A percentile compares a stretch with the other conserved stretches of the same genome.
Evolutionary conservation across 1,284 basidiomycete genomes (phyloP).

Genomic region (Phylloboletellus chloephorus): DNA sequence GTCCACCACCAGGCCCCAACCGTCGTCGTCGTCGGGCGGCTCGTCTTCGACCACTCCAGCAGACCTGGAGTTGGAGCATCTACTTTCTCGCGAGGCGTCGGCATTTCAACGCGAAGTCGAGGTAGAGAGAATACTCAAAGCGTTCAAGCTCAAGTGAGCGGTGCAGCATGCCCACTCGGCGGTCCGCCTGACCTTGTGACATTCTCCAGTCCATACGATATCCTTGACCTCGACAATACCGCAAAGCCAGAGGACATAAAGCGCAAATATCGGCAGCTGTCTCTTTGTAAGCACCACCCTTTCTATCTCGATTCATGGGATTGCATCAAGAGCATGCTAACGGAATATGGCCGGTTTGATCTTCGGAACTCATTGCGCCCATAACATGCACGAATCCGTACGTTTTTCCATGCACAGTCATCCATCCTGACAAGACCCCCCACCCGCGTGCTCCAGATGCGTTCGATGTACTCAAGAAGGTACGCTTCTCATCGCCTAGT

Average conservation of each 20-base stretch:
- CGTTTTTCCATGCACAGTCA: slow-evolving; percentile 55
- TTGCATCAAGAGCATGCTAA: slow-evolving; percentile 22
- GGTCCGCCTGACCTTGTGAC: slow-evolving; percentile 1
- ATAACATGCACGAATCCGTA: slow-evolving; percentile 28
- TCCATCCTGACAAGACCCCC: slow-evolving; percentile 81
- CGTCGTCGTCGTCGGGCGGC: slow-evolving; percentile 27
- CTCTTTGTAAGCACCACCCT: slow-evolving; percentile 57
- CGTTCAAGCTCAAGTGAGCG: slow-evolving; percentile 78
- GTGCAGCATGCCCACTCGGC: background rate
- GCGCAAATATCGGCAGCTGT: slow-evolving; percentile 75
- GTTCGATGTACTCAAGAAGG: slow-evolving; percentile 82
- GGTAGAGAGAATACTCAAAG: slow-evolving; percentile 78
- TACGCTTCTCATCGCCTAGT: slow-evolving; percentile 25
- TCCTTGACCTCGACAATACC: slow-evolving; percentile 61
- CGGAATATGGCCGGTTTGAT: slow-evolving; percentile 14
- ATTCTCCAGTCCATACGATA: slow-evolving; percentile 64
- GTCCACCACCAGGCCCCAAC: too few relatives aligned
- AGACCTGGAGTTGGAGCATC: slow-evolving; percentile 60
- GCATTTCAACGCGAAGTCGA: slow-evolving; percentile 79
- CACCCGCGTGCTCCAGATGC: slow-evolving; percentile 77
- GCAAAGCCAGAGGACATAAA: slow-evolving; percentile 70
- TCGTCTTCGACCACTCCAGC: slow-evolving; percentile 23
- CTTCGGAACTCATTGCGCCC: slow-evolving; percentile 1
- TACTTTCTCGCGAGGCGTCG: slow-evolving; percentile 72
- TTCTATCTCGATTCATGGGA: slow-evolving; percentile 3